phyloP scores from a whole-genome alignment of 164 flowering plant genomes.

The Vitis cinerea region DNA sequence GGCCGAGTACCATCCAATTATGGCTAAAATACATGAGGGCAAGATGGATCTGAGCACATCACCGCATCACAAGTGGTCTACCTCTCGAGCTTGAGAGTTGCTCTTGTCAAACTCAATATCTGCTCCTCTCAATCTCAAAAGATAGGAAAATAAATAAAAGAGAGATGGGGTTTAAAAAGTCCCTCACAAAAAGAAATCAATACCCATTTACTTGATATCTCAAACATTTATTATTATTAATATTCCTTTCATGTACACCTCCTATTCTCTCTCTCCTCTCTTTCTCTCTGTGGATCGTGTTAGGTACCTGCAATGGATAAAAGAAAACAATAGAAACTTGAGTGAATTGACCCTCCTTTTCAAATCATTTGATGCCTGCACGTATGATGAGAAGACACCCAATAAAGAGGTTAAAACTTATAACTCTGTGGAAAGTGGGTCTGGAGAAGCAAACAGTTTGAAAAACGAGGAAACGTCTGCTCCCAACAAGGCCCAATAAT shows the following conservation, averaged over 20 bases:
- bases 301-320: slow-evolving; percentile 2
- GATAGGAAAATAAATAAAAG: too few relatives aligned
- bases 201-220: too few relatives aligned
- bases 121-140: too few relatives aligned
- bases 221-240: too few relatives aligned
- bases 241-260: neutral
- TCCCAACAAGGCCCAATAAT: slow-evolving; percentile 9
- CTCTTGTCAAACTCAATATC: too few relatives aligned
- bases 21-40: too few relatives aligned
- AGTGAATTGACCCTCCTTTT: slow-evolving; percentile 7
- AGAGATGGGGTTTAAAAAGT: neutral
- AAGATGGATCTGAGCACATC: too few relatives aligned
- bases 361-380: slow-evolving; percentile 21
- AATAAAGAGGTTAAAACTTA: neutral
- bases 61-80: too few relatives aligned
- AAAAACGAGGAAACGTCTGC: slow-evolving; percentile 17
- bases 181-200: slow-evolving; percentile 3
- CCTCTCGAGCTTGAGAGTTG: too few relatives aligned
- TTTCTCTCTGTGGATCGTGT: neutral
- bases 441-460: neutral
- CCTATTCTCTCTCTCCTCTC: neutral
- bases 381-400: slow-evolving; percentile 7
- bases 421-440: slow-evolving; percentile 1
- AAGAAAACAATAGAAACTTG: slow-evolving; percentile 1
- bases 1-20: too few relatives aligned